Evolutionary conservation across 495 filamentous ascomycete species (phyloP).

Genomic region (Podospora appendiculata): DNA sequence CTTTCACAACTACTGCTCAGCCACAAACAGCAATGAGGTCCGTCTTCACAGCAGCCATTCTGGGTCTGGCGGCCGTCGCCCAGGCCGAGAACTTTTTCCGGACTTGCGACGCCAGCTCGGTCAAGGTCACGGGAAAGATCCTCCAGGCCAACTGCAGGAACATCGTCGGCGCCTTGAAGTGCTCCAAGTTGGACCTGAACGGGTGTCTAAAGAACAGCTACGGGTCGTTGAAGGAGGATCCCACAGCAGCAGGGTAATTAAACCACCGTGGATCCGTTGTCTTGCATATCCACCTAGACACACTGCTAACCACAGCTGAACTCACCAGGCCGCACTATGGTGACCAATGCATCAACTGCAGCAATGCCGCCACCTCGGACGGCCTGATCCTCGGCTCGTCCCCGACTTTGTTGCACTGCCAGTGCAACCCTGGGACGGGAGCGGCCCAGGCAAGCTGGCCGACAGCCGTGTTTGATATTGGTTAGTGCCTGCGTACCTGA

Average conservation of each 20-base stretch:
- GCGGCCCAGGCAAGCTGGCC: slow-evolving; percentile 13
- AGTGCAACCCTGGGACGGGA: slow-evolving; percentile 17
- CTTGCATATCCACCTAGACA: too few species aligned
- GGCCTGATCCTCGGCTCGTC: background rate
- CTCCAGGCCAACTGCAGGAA: slow-evolving; percentile 17
- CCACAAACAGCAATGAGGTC: background rate
- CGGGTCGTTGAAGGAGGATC: slow-evolving; percentile 12
- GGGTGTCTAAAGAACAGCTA: slow-evolving; percentile 17
- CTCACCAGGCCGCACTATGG: slow-evolving; percentile 7
- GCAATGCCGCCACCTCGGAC: slow-evolving; percentile 6
- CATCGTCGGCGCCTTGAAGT: slow-evolving; percentile 9
- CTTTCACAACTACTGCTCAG: background rate
- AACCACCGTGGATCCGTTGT: too few species aligned
- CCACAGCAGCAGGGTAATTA: slow-evolving; percentile 9
- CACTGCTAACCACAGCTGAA: too few species aligned
- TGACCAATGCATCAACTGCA: slow-evolving; percentile 19
- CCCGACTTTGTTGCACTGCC: slow-evolving; percentile 13
- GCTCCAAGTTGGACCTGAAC: slow-evolving; percentile 18
- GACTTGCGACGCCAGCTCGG: slow-evolving; percentile 10
- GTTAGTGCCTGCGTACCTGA: slow-evolving; percentile 3
- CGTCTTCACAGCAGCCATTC: background rate
- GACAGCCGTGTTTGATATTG: slow-evolving; percentile 14
- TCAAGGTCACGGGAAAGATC: slow-evolving; percentile 14
- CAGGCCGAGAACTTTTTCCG: slow-evolving; percentile 9
- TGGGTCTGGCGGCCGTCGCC: background rate